Evolutionary conservation across 305 asterid species (phyloP), one percentile per base, ranked within the genome.

Genomic region (Solanum hybrid): DNA sequence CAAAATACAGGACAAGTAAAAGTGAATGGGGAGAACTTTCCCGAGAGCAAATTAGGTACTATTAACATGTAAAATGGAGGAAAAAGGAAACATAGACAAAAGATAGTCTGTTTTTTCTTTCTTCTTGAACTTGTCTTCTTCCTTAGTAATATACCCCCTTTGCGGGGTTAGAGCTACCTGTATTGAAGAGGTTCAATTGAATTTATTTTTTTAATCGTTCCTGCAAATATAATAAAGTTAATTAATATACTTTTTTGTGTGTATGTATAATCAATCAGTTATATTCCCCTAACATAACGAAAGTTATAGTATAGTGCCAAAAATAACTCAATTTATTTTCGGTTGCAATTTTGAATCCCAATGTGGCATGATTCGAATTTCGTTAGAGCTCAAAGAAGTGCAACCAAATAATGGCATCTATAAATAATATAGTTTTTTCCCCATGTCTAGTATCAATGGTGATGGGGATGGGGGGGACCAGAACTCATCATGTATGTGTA

Each of bases 381-480:
- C 5, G 26, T 57, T 57, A 57, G 70, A 20, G 84, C 8, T 29
- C 10, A 20, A 81, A 51, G 73, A 79, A 79, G 51, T 76, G 76
- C 31, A 83, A 73, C 89, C 85, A 89, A 89, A 78, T 83, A 83
- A 45, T 45, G 37, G 26, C 36, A 26, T 80, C 72, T 41, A 41
- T 65, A 82, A 82, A 82, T 20, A 41, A 2, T 27, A 41, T 41
- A 27, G 15, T 10, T 7, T 80, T 27, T 84, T 51, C 1, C 51
- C 88, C 39, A 45, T 31, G 41, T 31, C 73, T 45, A 83, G 31
- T 83, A 4, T 83, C 27, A 83, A 27, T 20, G 73, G 38, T 81
- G 36, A 81, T 24, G 36, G 87, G 4, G 87, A 83, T 8, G 37
- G 87, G 14, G 87, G 87, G 87, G 87, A 83, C 87, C 87, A 45